Conservation (phyloP, 768 basidiomycete species). For the Amanita phalloides region DNA sequence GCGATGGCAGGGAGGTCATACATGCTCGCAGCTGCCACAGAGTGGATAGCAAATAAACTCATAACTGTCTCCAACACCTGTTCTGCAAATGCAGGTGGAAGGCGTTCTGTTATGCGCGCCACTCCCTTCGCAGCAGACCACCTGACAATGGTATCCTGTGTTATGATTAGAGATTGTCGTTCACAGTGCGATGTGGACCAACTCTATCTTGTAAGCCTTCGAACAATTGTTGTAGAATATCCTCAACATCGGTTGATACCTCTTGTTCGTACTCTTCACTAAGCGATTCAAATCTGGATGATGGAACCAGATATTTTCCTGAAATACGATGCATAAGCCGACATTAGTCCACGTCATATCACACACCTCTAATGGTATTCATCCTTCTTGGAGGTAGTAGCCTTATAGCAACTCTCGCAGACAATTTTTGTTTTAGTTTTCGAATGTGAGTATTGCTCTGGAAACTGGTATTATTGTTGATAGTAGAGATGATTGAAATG, state of each 20-base stretch:
- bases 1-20: slow-evolving; percentile 70
- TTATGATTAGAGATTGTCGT: background rate
- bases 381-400: slow-evolving; percentile 37
- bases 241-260: slow-evolving; percentile 72
- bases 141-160: slow-evolving; percentile 86
- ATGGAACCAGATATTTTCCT: background rate
- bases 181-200: slow-evolving; percentile 8
- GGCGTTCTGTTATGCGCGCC: slow-evolving; percentile 71
- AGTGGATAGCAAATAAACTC: slow-evolving; percentile 68
- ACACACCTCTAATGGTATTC: background rate
- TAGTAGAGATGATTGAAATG: slow-evolving; percentile 29
- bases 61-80: slow-evolving; percentile 81
- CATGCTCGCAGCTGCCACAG: slow-evolving; percentile 46
- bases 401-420: slow-evolving; percentile 53
- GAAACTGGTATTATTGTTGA: slow-evolving; percentile 31
- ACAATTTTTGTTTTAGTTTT: slow-evolving; percentile 57
- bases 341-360: background rate
- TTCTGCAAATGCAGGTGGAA: slow-evolving; percentile 62
- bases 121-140: slow-evolving; percentile 93
- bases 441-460: slow-evolving; percentile 55
- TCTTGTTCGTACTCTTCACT: slow-evolving; percentile 37
- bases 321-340: background rate
- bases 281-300: slow-evolving; percentile 5
- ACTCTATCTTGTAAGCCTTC: slow-evolving; percentile 76
- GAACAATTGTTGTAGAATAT: slow-evolving; percentile 62